Conservation (phyloP, 805 yeast genomes). For the Maudiozyma saulgeensis region DNA sequence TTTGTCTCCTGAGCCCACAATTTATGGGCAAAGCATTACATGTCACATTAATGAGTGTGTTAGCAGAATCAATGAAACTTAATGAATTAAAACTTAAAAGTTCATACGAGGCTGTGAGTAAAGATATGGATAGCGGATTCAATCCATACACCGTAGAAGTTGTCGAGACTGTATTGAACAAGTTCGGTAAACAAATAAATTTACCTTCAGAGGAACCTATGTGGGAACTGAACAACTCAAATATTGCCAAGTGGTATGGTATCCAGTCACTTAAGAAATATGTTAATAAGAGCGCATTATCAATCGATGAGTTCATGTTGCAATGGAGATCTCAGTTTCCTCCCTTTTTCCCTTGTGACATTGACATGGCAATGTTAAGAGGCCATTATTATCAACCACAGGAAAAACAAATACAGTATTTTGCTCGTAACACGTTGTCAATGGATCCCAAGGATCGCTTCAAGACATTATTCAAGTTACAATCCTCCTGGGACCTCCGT, state of each 20-base stretch:
- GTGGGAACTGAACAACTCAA: slow-evolving; percentile 34
- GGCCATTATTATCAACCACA: slow-evolving; percentile 49
- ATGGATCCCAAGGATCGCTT: slow-evolving; percentile 41
- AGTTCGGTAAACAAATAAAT: slow-evolving; percentile 29
- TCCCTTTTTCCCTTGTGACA: slow-evolving; percentile 48
- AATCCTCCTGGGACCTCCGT: slow-evolving; percentile 49
- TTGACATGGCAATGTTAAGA: slow-evolving; percentile 42
- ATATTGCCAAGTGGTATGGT: slow-evolving; percentile 57
- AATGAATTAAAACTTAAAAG: slow-evolving; percentile 25
- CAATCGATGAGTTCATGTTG: slow-evolving; percentile 47
- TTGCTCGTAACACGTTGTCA: slow-evolving; percentile 44
- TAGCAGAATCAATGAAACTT: slow-evolving; percentile 29
- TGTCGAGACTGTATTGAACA: slow-evolving; percentile 41
- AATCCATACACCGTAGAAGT: slow-evolving; percentile 33
- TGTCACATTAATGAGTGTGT: slow-evolving; percentile 30
- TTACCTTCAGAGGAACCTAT: slow-evolving; percentile 14
- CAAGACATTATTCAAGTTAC: slow-evolving; percentile 42
- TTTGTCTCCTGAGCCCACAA: slow-evolving; percentile 30
- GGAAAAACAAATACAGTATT: slow-evolving; percentile 43
- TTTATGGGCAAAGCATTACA: slow-evolving; percentile 30
- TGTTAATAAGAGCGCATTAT: slow-evolving; percentile 25
- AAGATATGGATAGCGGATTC: slow-evolving; percentile 25
- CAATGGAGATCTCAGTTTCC: slow-evolving; percentile 59
- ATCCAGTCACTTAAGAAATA: slow-evolving; percentile 36
- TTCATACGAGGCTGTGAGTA: slow-evolving; percentile 21